Conservation (phyloP, 352 stramenopile species). For the Elongisporangium undulatum region DNA sequence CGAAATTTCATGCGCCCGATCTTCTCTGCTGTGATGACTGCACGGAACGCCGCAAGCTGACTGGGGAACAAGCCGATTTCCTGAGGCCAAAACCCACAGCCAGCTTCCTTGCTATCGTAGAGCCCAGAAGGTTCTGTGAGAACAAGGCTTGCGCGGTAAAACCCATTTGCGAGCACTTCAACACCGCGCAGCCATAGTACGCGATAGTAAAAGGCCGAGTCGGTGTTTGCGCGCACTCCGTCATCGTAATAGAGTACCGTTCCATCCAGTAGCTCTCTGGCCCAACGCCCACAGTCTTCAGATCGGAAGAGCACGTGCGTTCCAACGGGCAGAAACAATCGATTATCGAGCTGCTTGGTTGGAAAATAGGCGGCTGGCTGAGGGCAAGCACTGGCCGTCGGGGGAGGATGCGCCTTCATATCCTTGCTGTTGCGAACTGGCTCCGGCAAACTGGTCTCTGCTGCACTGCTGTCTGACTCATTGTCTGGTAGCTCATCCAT, state of each 20-base stretch:
- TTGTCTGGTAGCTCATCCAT: conserved; percentile 4
- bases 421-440: neutral
- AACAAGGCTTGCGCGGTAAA: conserved; percentile 46
- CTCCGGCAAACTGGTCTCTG: neutral
- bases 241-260: conserved; percentile 20
- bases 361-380: neutral
- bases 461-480: neutral
- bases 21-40: conserved; percentile 48
- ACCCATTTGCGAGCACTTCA: conserved; percentile 55
- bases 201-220: conserved; percentile 34
- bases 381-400: neutral
- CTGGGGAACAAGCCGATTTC: conserved; percentile 51
- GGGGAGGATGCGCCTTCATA: neutral
- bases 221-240: conserved; percentile 10
- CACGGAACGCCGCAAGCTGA: conserved; percentile 48
- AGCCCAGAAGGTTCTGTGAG: conserved; percentile 18
- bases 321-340: conserved; percentile 25
- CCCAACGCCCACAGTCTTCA: conserved; percentile 37
- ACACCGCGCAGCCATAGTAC: conserved; percentile 70
- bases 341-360: conserved; percentile 22
- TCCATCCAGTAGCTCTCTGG: conserved; percentile 56
- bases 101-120: neutral
- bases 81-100: conserved; percentile 27
- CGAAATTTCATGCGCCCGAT: conserved; percentile 47
- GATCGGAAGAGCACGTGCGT: conserved; percentile 52